Conservation (phyloP, 192 early-diverging fungal genomes). For the Backusella tuberculispora region DNA sequence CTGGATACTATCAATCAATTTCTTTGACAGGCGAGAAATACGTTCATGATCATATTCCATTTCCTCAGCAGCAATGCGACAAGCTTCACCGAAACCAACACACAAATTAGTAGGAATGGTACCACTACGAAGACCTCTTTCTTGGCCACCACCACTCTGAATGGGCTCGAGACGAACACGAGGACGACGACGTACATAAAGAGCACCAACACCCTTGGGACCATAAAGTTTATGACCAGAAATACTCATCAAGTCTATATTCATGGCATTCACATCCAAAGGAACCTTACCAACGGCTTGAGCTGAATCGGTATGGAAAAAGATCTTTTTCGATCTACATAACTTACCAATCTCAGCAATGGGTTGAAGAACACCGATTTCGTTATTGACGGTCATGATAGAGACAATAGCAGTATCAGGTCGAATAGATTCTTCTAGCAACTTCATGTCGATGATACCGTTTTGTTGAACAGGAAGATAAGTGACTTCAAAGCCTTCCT, state of each 20-base stretch:
- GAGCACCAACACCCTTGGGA: constrained; percentile 94
- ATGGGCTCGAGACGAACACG: constrained; percentile 92
- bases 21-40: constrained; percentile 72
- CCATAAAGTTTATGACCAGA: constrained; percentile 98
- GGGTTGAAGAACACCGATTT: constrained; percentile 97
- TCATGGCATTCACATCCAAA: constrained; percentile 88
- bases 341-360: constrained; percentile 87
- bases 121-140: constrained; percentile 91
- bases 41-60: constrained; percentile 83
- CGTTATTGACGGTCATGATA: constrained; percentile 98
- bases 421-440: constrained; percentile 81
- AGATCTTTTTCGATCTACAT: constrained; percentile 86
- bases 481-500: constrained; percentile 95
- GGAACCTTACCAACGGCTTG: constrained; percentile 97
- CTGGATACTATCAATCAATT: constrained; percentile 81
- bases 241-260: constrained; percentile 95
- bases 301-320: constrained; percentile 97
- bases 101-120: constrained; percentile 91
- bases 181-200: constrained; percentile 92
- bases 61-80: constrained; percentile 76
- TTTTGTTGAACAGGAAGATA: constrained; percentile 88
- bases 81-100: constrained; percentile 92
- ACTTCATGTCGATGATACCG: constrained; percentile 82
- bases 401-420: constrained; percentile 92
- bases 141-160: constrained; percentile 94